phyloP scores from a whole-genome alignment of 306 rosid genomes.

The Begonia peltatifolia region DNA sequence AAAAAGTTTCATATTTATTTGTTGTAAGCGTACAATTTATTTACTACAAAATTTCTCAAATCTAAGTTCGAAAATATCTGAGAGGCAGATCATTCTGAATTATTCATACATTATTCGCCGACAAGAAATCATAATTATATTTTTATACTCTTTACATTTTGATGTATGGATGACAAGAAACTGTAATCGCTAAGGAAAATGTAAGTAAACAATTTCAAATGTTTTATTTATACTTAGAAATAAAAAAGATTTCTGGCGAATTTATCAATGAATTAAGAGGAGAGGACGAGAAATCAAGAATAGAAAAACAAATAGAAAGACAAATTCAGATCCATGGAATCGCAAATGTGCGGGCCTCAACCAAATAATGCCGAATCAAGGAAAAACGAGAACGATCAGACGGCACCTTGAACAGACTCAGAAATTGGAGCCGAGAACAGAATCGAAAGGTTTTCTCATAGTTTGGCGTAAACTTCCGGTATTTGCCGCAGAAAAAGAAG shows the following conservation, averaged over 20 bases:
- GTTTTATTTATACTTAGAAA: conserved; percentile 2
- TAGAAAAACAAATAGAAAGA: conserved; percentile 5
- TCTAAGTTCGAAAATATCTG: too few species aligned
- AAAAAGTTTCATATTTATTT: too few species aligned
- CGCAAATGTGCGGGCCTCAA: too few species aligned
- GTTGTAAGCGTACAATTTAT: too few species aligned
- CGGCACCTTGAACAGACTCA: conserved; percentile 25
- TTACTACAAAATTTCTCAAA: conserved; percentile 3
- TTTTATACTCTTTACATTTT: neutral
- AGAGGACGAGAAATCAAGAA: conserved; percentile 9
- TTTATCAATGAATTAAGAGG: conserved; percentile 2
- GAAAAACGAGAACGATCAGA: conserved; percentile 10
- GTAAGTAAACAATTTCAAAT: conserved; percentile 1
- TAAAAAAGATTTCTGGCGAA: conserved; percentile 1
- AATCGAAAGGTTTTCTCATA: conserved; percentile 11
- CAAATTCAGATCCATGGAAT: too few species aligned
- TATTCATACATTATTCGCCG: too few species aligned
- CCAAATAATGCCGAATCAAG: too few species aligned
- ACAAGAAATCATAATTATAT: too few species aligned
- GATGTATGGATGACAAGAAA: neutral
- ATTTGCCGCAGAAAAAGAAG: neutral
- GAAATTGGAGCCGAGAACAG: conserved; percentile 9
- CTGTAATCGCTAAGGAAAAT: neutral
- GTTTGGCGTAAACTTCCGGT: conserved; percentile 4
- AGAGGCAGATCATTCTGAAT: too few species aligned